Base-by-base conservation (phyloP, 768 basidiomycete genomes). In the Kwoniella shandongensis region DNA sequence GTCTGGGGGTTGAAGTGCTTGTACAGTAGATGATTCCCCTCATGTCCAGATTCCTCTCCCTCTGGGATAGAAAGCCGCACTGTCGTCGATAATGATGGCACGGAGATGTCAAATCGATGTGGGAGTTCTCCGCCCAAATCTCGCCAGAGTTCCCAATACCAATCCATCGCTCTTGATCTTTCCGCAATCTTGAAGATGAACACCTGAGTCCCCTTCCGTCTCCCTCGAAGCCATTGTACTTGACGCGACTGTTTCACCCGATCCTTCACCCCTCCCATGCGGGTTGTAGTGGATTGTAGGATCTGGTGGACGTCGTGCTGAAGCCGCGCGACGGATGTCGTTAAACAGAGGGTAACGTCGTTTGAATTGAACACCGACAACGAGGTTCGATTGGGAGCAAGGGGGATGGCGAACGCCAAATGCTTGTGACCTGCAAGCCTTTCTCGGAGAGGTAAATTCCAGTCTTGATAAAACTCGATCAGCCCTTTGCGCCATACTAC, bases 131-230 rank as follows among this genome's bases (percentile, higher is more conserved):
- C 88, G 1, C 87, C 90, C 27, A 90, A 80, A 49, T 83, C 81
- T 46, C 81, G 82, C 91, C 89, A 91, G 44, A 96, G 78, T 50
- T 84, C 81, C 92, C 91, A 96, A 42, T 85, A 80, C 93, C 93
- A 97, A 74, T 96, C 91, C 36, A 83, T 81, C 1, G 88, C 86
- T 49, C 90, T 80, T 4, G 87, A 85, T 26, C 88, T 83, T 61
- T 84, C 85, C 72, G 87, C 89, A 17, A 80, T 66, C 67, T 94
- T 93, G 76, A 93, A 88, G 26, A 94, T 81, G 73, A 92, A 94
- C 25, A 94, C 83, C 61, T 91, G 87, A 0, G 86, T 89, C 4
- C 91, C 90, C 58, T 51, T 83, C 48, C 81, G 82, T 0, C 77
- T 73, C 11, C 80, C 76, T 51, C 79, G 80, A 54, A 87, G 81